phyloP scores from a whole-genome alignment of 257 asterid genomes.

The Salvia rosmarinus region DNA sequence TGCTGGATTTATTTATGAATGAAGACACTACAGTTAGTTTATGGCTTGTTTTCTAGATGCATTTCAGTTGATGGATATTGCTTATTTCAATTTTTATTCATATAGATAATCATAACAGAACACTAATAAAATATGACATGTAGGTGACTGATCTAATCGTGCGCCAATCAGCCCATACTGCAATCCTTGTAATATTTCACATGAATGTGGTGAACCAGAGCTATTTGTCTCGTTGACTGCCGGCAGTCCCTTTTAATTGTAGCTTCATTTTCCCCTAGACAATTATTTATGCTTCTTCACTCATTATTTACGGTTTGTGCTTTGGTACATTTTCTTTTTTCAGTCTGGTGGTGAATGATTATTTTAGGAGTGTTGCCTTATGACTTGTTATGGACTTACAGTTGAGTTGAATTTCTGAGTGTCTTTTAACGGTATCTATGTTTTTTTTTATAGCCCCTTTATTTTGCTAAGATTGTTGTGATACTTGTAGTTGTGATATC shows the following conservation, averaged over 20 bases:
- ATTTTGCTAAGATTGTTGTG: slow-evolving; percentile 7
- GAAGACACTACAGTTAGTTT: not conserved
- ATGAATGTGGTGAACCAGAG: slow-evolving; percentile 23
- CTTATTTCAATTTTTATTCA: slow-evolving; percentile 12
- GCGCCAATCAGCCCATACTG: not conserved
- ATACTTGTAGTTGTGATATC: not conserved
- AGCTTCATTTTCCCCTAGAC: not conserved
- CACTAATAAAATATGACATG: not conserved
- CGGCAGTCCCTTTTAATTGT: not conserved
- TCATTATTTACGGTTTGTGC: not conserved
- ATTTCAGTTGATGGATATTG: slow-evolving; percentile 1
- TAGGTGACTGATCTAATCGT: slow-evolving; percentile 12
- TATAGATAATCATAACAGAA: slow-evolving; percentile 5
- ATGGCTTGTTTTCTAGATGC: slow-evolving; percentile 2
- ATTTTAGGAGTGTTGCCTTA: slow-evolving; percentile 14
- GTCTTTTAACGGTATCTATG: not conserved
- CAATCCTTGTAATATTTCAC: slow-evolving; percentile 10
- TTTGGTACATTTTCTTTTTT: slow-evolving; percentile 6
- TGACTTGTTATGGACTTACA: not conserved
- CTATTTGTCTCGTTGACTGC: slow-evolving; percentile 11
- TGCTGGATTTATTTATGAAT: slow-evolving; percentile 19
- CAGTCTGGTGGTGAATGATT: slow-evolving; percentile 33
- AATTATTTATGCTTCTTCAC: slow-evolving; percentile 8
- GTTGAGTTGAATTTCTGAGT: slow-evolving; percentile 6
- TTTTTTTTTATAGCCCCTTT: slow-evolving; percentile 5